A percentile compares a stretch with the other conserved stretches of the same genome.
Evolutionary conservation across 2,329 filamentous ascomycete species (phyloP).

Genomic region (Sphaerulina vaccinii): DNA sequence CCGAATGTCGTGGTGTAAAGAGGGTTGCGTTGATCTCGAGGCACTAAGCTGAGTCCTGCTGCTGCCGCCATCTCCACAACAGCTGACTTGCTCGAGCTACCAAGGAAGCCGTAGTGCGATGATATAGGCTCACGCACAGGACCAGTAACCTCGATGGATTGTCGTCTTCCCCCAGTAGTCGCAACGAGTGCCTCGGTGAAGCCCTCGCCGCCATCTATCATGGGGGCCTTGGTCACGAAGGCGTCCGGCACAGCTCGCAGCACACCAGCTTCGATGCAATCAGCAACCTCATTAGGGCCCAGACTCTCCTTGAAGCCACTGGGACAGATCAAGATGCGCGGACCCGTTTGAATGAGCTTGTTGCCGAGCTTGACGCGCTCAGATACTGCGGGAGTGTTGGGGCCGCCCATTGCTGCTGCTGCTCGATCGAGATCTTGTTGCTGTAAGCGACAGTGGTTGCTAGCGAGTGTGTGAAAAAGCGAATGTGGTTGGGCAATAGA

Average conservation of each 20-base stretch:
- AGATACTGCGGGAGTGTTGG: constrained; percentile 14
- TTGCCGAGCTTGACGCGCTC: constrained; percentile 16
- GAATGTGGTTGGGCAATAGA: constrained; percentile 7
- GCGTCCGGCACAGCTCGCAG: constrained; percentile 46
- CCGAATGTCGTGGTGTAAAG: constrained; percentile 53
- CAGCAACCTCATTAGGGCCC: constrained; percentile 49
- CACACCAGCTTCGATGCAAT: constrained; percentile 53
- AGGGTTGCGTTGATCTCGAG: constrained; percentile 46
- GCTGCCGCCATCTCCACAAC: constrained; percentile 56
- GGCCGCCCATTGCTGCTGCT: constrained; percentile 12
- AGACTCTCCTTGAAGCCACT: constrained; percentile 58
- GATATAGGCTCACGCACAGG: constrained; percentile 45
- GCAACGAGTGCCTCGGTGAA: constrained; percentile 50
- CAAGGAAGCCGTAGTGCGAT: constrained; percentile 51
- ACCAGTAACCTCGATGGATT: constrained; percentile 43
- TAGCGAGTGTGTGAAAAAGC: constrained; percentile 9
- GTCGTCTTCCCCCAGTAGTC: constrained; percentile 44
- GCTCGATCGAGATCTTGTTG: constrained; percentile 1
- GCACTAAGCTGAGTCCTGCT: constrained; percentile 53
- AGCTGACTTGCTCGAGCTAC: constrained; percentile 41
- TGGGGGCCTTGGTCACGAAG: constrained; percentile 48
- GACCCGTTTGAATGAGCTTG: constrained; percentile 28
- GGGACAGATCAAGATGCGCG: constrained; percentile 50
- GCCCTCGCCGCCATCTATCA: constrained; percentile 56
- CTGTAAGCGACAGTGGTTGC: constrained; percentile 12